Evolutionary conservation across 140 eudicot species (phyloP), one percentile per base, ranked within the genome.

Genomic region (Anethum foeniculum): DNA sequence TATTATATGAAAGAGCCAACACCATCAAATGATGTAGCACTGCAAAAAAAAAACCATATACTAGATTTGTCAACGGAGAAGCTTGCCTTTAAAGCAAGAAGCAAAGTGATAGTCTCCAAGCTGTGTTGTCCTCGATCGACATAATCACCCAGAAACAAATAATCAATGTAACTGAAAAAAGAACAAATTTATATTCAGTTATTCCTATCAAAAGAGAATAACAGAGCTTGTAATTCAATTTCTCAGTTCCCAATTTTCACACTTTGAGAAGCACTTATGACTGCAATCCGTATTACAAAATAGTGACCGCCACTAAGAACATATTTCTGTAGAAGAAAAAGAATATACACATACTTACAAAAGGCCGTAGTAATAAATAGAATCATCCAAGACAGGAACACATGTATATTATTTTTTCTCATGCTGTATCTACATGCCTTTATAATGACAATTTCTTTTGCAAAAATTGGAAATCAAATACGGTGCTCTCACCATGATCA

Each of bases 101-200:
- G 97, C 74, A 95, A 80, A 76, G 93, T 92, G 88, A 95, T 95
- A 30, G 99, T 95, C 83, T 95, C 99, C 93, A 95, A 95, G 89
- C 99, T 95, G 89, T 95, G 99, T 77, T 95, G 99, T 65, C 99
- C 99, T 76, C 99, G 91, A 84, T 95, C 99, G 88, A 95, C 99
- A 82, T 92, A 95, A 83, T 95, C 99, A 62, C 99, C 99, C 79
- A 95, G 92, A 79, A 95, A 95, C 49, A 95, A 85, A 82, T 95
- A 95, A 85, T 95, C 99, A 80, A 95, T 95, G 85, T 95, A 95
- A 81, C 99, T 95, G 96, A 82, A 81, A 84, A 15, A 28, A 36
- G 76, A 84, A 44, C 19, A 77, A 23, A 36, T 30, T 69, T 43
- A 79, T 32, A 78, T 51, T 81, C 39, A 82, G 39, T n/a, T 32